Base-by-base conservation (phyloP, 1,139 yeast genomes). In the Insectozyma bohioensis region DNA sequence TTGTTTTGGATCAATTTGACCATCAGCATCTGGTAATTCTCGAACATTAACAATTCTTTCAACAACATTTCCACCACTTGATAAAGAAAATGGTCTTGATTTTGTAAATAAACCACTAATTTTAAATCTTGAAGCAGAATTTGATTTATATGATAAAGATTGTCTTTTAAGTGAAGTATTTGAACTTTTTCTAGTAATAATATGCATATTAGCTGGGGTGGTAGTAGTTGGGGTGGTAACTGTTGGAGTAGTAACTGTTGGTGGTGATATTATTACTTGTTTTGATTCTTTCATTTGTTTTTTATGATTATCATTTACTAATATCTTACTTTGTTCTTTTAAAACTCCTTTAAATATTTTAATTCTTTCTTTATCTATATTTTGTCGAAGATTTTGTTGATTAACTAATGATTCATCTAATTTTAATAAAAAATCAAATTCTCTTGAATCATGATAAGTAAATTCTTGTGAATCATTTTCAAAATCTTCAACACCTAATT, bases 21-120 rank as follows among this genome's bases (percentile, higher is more conserved):
- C 40, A 2, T 60, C 64, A 7, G 78, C 60, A 31, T 64, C 71
- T 1, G 95, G 95, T 28, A 88, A 62, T 29, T 82, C 86, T 31
- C 55, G 55, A 1, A 76, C 67, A 13, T 67, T 54, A 4, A 80
- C 68, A 2, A 75, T 56, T 36, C 75, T 70, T 33, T 81, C 88
- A 3, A 78, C 48, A 7, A 58, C 52, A 8, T 47, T 57, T 39
- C 47, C 52, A 6, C 48, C 59, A 39, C 48, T 53, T 4, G 39
- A 27, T 17, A 56, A 43, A 6, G 63, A 54, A 41, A 65, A 66
- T 17, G 70, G 64, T 26, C 71, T 53, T 5, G 68, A 43, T 35
- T 67, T 68, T 31, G 56, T 54, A 54, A 67, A 58, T 30, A 70
- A 48, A 2, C 76, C 75, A 41, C 70, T 60, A 6, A 69, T 62